These are phyloP conservation scores for Gloeostereum incarnatum DNA, from an alignment of 768 basidiomycete species.

Conservation along the genomic window DNA sequence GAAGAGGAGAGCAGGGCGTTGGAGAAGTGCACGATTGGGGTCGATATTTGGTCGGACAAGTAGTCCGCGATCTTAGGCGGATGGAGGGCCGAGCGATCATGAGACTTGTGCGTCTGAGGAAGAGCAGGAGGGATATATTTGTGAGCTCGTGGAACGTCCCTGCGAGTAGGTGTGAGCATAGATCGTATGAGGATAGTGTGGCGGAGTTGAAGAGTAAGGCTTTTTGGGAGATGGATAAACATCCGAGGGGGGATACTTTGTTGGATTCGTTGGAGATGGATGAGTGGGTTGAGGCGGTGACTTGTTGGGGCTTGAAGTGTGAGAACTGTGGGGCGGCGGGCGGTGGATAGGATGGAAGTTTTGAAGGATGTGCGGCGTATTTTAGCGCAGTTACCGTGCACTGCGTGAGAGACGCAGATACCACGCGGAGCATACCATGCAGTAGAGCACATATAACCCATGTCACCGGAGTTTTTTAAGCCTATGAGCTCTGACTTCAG, in stretches of 20 bases:
- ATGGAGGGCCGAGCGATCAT: neutral
- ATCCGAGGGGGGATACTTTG: neutral
- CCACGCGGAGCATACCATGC: too few species aligned
- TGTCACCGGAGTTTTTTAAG: too few species aligned
- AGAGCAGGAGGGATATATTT: neutral
- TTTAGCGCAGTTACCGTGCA: too few species aligned
- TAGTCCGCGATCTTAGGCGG: neutral
- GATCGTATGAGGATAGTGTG: neutral
- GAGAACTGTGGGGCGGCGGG: too few species aligned
- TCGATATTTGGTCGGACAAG: neutral
- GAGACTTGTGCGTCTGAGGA: neutral
- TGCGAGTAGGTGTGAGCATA: neutral
- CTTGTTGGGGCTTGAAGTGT: neutral
- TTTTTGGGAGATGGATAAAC: neutral
- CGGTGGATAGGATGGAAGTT: too few species aligned
- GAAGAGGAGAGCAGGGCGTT: neutral
- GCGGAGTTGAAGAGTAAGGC: neutral
- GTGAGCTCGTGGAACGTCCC: neutral
- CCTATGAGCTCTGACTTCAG: too few species aligned
- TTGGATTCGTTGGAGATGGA: conserved; percentile 1
- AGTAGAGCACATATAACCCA: too few species aligned
- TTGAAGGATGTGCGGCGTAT: too few species aligned
- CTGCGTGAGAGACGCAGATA: too few species aligned
- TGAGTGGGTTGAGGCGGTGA: neutral
- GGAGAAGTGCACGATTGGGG: neutral